Conservation (phyloP, 2,329 filamentous ascomycete genomes). For the Penicillium sp. region DNA sequence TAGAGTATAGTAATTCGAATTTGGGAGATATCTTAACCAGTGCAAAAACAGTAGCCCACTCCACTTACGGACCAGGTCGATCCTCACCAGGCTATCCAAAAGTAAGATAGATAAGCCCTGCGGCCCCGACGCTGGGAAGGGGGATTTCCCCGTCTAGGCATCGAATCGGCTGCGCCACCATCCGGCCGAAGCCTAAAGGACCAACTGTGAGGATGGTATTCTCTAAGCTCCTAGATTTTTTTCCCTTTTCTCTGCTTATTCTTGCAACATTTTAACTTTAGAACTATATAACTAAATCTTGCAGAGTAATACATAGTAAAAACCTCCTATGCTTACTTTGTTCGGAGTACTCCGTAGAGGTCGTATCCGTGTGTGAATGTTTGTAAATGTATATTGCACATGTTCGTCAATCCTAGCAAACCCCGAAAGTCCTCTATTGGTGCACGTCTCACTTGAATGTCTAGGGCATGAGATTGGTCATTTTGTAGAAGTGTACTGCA, state of each 20-base stretch:
- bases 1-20: slow-evolving; percentile 9
- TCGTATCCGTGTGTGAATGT: not conserved
- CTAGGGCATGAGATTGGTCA: slow-evolving; percentile 17
- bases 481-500: slow-evolving; percentile 7
- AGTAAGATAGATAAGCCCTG: slow-evolving; percentile 29
- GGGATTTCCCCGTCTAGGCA: slow-evolving; percentile 27
- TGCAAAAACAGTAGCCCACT: slow-evolving; percentile 16
- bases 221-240: slow-evolving; percentile 10
- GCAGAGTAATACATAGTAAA: not conserved
- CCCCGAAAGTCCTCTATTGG: slow-evolving; percentile 7
- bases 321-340: not conserved
- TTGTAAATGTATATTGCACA: not conserved
- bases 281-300: not conserved
- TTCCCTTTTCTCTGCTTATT: not conserved
- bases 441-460: slow-evolving; percentile 3
- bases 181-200: slow-evolving; percentile 20
- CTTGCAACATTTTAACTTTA: not conserved
- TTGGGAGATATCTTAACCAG: slow-evolving; percentile 4
- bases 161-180: slow-evolving; percentile 23
- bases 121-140: slow-evolving; percentile 22
- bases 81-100: slow-evolving; percentile 18
- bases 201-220: slow-evolving; percentile 16
- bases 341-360: not conserved
- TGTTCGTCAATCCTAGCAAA: slow-evolving; percentile 1
- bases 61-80: slow-evolving; percentile 23